Evolutionary conservation across 495 filamentous ascomycete genomes (phyloP).

Genomic region (Penicillium paxilli): DNA sequence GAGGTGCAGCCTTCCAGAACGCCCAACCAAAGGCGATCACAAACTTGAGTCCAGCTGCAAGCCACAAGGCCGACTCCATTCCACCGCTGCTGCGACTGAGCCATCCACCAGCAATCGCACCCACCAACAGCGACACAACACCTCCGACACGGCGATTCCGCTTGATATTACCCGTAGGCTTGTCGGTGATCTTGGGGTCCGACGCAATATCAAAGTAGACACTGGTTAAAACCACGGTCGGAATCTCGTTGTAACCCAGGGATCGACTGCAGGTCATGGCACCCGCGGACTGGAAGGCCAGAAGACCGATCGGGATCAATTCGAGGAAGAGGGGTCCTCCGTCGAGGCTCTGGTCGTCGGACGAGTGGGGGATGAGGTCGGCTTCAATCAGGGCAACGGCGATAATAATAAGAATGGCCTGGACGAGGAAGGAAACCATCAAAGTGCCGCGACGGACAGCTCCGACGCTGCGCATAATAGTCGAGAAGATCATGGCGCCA

Average conservation of each 20-base stretch:
- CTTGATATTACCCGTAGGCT: constrained; percentile 56
- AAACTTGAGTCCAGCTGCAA: constrained; percentile 59
- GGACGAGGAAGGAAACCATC: constrained; percentile 56
- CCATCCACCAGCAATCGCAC: constrained; percentile 65
- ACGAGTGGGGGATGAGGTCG: constrained; percentile 45
- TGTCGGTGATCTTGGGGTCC: constrained; percentile 52
- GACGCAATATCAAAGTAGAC: constrained; percentile 68
- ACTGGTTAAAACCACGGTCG: constrained; percentile 71
- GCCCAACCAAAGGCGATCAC: constrained; percentile 42
- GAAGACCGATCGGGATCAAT: constrained; percentile 58
- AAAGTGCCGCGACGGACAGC: constrained; percentile 52
- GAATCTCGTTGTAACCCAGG: constrained; percentile 67
- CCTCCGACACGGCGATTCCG: constrained; percentile 61
- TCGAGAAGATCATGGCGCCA: constrained; percentile 52
- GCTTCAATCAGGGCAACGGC: constrained; percentile 58
- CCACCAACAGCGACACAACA: constrained; percentile 56
- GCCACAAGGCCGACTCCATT: constrained; percentile 58
- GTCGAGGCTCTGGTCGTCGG: constrained; percentile 23
- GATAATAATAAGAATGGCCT: constrained; percentile 54
- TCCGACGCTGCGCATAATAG: constrained; percentile 33
- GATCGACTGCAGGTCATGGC: constrained; percentile 65
- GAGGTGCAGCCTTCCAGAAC: constrained; percentile 37
- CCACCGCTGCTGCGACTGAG: constrained; percentile 56
- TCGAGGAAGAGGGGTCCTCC: constrained; percentile 42
- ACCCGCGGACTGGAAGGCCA: constrained; percentile 72